Base-by-base conservation (phyloP, 2,329 filamentous ascomycete species). In the Drechslerella dactyloides region DNA sequence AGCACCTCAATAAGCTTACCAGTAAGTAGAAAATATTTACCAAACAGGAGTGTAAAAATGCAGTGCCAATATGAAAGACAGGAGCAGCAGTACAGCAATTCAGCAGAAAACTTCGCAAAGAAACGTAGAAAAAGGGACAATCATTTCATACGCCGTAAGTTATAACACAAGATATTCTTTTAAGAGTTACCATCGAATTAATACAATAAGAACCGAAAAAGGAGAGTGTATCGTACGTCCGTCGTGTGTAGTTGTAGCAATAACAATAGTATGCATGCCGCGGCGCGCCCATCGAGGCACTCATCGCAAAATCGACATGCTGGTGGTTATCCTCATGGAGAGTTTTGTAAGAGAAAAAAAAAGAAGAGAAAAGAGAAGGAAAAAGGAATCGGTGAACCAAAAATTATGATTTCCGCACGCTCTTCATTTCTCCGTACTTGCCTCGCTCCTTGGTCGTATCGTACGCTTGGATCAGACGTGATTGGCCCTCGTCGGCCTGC, bases 401-500 rank as follows among this genome's bases (percentile, higher is more conserved):
- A 73, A 57, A 73, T 69, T 75, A 74, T 65, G 74, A 66, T 60
- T 72, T 74, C 62, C 82, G 79, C 74, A 84, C 85, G 78, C 86
- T 88, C 57, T 87, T 87, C 93, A 99, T 97, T 83, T 99, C 94
- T 79, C 94, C 94, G 81, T 96, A 97, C 74, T 90, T 84, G 54
- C 94, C 94, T 83, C 94, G 86, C 79, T 91, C 87, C 80, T 90
- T 89, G 74, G 94, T 99, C 58, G 94, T 99, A 82, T 99, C 94
- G 81, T 99, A 99, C 73, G 94, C 94, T 82, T 97, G 93, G 78
- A 99, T 84, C 74, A 99, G 90, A 76, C 93, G 86, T 76, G 93
- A 96, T 82, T 97, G 94, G 77, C 89, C 91, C 81, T 99, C 94
- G 79, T 99, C 94, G 68, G 93, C 96, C 81, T 97, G 93, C 76